phyloP scores from a whole-genome alignment of 148 eudicot species.

The Silene conica region DNA sequence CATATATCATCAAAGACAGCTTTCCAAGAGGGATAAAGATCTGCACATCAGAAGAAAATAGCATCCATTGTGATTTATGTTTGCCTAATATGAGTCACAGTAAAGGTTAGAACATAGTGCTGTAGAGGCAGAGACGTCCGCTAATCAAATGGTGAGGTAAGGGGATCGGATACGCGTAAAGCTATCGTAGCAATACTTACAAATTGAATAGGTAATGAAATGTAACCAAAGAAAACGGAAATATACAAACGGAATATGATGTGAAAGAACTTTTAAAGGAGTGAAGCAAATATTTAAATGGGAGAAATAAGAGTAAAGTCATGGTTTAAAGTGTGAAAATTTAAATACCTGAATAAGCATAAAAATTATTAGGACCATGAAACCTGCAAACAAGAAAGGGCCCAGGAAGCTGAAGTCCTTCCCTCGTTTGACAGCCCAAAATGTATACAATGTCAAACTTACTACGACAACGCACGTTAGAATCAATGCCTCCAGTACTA shows the following conservation, averaged over 20 bases:
- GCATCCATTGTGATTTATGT: not conserved
- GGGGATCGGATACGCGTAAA: not conserved
- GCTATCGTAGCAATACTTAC: too few relatives aligned
- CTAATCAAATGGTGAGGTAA: not conserved
- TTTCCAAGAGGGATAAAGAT: slow-evolving; percentile 48
- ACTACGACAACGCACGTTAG: slow-evolving; percentile 35
- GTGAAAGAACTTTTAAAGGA: not conserved
- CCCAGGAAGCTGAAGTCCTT: slow-evolving; percentile 42
- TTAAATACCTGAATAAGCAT: slow-evolving; percentile 38
- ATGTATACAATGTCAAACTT: slow-evolving; percentile 41
- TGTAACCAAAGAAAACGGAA: not conserved
- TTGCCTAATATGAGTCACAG: too few relatives aligned
- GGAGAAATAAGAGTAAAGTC: not conserved
- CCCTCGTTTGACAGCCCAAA: slow-evolving; percentile 45
- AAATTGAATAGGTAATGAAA: not conserved
- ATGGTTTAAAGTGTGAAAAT: too few relatives aligned
- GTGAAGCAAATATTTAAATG: not conserved
- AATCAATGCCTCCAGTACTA: slow-evolving; percentile 42
- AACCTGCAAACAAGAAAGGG: slow-evolving; percentile 41
- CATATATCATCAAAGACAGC: slow-evolving; percentile 37
- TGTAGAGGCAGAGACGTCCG: not conserved
- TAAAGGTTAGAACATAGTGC: too few relatives aligned
- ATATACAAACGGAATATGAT: too few relatives aligned
- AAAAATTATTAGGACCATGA: slow-evolving; percentile 38
- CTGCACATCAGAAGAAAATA: slow-evolving; percentile 21